Conservation (phyloP, 495 filamentous ascomycete species). For the Neurospora sp. region DNA sequence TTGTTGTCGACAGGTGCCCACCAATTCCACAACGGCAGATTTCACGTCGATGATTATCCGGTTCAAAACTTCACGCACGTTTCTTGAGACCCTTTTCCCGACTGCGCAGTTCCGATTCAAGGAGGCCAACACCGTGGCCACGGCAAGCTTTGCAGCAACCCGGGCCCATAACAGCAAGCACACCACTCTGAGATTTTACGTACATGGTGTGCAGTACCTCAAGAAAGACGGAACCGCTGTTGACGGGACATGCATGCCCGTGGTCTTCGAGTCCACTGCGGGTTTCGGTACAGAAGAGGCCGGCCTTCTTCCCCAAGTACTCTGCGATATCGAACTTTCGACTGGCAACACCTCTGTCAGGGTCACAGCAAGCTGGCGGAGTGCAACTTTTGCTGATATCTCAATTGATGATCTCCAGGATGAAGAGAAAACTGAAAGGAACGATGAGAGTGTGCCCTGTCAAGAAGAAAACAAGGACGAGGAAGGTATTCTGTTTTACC, state of each 20-base stretch:
- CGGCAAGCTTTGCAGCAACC: constrained; percentile 39
- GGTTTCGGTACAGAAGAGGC: constrained; percentile 48
- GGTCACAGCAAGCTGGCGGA: constrained; percentile 37
- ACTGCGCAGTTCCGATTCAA: constrained; percentile 34
- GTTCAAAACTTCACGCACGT: constrained; percentile 47
- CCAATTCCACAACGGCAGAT: constrained; percentile 15
- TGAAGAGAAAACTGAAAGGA: constrained; percentile 18
- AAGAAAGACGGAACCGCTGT: constrained; percentile 38
- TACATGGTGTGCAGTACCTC: constrained; percentile 47
- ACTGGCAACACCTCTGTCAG: constrained; percentile 26
- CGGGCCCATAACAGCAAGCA: constrained; percentile 41
- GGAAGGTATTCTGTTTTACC: constrained; percentile 33
- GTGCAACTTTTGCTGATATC: constrained; percentile 36
- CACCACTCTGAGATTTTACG: constrained; percentile 36
- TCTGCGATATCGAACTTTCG: constrained; percentile 36
- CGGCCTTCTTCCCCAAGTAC: constrained; percentile 45
- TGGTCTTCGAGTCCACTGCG: constrained; percentile 44
- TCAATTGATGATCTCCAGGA: constrained; percentile 29
- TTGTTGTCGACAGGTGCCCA: not conserved
- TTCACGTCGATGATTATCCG: constrained; percentile 44
- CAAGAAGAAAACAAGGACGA: constrained; percentile 20
- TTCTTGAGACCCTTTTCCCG: constrained; percentile 48
- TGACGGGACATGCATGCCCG: constrained; percentile 42
- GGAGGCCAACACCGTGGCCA: constrained; percentile 37
- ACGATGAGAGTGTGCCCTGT: constrained; percentile 1